Evolutionary conservation across 1,284 basidiomycete genomes (phyloP).

Genomic region (Cronartium quercuum): DNA sequence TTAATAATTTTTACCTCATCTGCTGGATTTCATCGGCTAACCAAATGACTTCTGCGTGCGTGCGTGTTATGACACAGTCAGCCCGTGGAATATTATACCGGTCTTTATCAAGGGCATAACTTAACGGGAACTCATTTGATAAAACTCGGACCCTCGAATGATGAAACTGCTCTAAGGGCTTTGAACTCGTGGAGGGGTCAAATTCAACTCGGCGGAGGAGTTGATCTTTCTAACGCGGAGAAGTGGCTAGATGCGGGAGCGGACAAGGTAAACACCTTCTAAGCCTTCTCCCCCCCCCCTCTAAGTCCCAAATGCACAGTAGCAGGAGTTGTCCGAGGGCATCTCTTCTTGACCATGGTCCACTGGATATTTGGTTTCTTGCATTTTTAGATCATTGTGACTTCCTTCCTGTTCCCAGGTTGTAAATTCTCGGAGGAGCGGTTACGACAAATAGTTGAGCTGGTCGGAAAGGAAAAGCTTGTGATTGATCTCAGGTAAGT

Average conservation of each 20-base stretch:
- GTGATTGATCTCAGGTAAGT: slow-evolving; percentile 88
- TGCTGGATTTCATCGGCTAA: background rate
- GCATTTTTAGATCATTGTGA: slow-evolving; percentile 94
- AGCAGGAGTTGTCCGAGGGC: background rate
- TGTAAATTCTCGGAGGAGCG: slow-evolving; percentile 70
- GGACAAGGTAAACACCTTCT: slow-evolving; percentile 62
- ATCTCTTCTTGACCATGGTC: background rate
- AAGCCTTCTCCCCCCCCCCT: slow-evolving; percentile 15
- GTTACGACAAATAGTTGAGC: slow-evolving; percentile 60
- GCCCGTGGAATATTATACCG: slow-evolving; percentile 71
- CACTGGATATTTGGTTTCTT: no score
- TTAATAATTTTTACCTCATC: background rate
- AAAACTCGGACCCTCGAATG: slow-evolving; percentile 83
- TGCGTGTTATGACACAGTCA: slow-evolving; percentile 55
- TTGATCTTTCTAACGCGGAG: slow-evolving; percentile 69
- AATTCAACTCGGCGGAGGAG: slow-evolving; percentile 84
- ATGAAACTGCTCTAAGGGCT: slow-evolving; percentile 75
- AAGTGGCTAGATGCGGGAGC: slow-evolving; percentile 85
- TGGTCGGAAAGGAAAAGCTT: slow-evolving; percentile 74
- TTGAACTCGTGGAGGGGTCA: slow-evolving; percentile 76
- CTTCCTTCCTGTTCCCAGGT: slow-evolving; percentile 84
- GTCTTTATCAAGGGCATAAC: slow-evolving; percentile 64
- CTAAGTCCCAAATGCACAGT: background rate
- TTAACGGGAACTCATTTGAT: slow-evolving; percentile 90
- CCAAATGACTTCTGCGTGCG: background rate